Base-by-base conservation (phyloP, 768 basidiomycete species). In the Tulasnella sp. region DNA sequence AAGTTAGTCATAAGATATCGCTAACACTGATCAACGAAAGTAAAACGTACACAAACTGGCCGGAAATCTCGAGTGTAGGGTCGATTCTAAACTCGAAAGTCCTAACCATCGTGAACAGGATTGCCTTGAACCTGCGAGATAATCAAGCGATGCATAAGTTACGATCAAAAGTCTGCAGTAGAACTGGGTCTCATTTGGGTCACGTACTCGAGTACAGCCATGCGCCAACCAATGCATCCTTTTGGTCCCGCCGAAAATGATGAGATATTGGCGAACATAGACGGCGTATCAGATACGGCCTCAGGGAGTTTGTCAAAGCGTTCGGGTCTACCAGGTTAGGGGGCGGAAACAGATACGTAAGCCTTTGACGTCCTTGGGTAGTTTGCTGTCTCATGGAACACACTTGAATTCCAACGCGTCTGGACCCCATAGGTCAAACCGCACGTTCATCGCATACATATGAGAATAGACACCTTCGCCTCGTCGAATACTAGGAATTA, bases 391-490 rank as follows among this genome's bases (percentile, higher is more conserved):
- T 7, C 7, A 38, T 5, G 7, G 34, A 38, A 38, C 34, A 15
- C 7, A 38, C 34, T 15, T 38, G 34, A 38, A 67, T 44, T 64
- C 60, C 17, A 41, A 31, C 1, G 65, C 62, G 38, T 67, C 65
- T 9, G 41, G 43, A 1, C 66, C 66, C 53, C 62, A 67, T 17
- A 66, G 31, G 24, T 31, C 54, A 15, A 54, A 31, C 10, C 50
- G 30, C 24, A 46, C 49, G 27, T 64, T 60, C 34, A 63, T 50
- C 15, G 49, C 41, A 24, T 45, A 42, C 30, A 58, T 34, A 3
- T 22, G 54, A 42, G 53, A 22, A 10, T 56, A 55, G 22, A 53
- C 44, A 4, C 34, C 30, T 44, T 58, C 62, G 12, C 58, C 62
- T 7, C 34, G 34, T 38, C 34, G 34, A 5, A 38, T 15, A 15